Base-by-base conservation (phyloP, 73 alveolate species). In the Uronychia setigera region DNA sequence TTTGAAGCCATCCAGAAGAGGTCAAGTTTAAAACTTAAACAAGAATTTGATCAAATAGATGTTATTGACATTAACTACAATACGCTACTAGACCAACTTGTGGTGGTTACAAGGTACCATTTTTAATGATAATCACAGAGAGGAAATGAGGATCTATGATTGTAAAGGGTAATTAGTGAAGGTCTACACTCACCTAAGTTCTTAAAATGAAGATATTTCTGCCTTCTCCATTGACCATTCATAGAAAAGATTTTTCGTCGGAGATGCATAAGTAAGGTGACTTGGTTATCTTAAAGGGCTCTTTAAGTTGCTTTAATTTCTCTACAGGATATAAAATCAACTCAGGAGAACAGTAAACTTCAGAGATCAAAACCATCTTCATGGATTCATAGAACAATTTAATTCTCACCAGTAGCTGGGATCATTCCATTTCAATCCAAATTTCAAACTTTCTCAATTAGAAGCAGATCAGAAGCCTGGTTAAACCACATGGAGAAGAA, bases 181-280 rank as follows among this genome's bases (percentile, higher is more conserved):
- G 57, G 46, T 86, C 14, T 34, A 46, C 75, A 79, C 58, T 0
- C 57, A 86, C 35, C 75, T 86, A 29, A 59, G 88, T 1, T 33
- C 32, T 33, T 46, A 58, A 32, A 82, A 79, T 79, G 83, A 86
- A 33, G 92, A 86, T 28, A 79, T 86, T 5, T 34, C 92, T 27
- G n/a, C 78, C 14, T 59, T 79, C 26, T 32, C 78, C 32, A n/a
- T 86, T n/a, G 92, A 86, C 31, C 84, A 79, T 76, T 33, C 80
- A 26, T 77, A 86, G 35, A 86, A 86, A 31, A 79, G 77, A 29
- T 79, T 86, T 80, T 59, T 27, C 31, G 84, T 86, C n/a, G 78
- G 92, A 58, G 92, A 86, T 60, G 59, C 60, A 5, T 29, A 29
- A 88, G 92, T 46, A n/a, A n/a, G n/a, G n/a, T n/a, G n/a, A 46